Evolutionary conservation across 179 eudicot species (phyloP).

Genomic region (Monotropa hypopitys): DNA sequence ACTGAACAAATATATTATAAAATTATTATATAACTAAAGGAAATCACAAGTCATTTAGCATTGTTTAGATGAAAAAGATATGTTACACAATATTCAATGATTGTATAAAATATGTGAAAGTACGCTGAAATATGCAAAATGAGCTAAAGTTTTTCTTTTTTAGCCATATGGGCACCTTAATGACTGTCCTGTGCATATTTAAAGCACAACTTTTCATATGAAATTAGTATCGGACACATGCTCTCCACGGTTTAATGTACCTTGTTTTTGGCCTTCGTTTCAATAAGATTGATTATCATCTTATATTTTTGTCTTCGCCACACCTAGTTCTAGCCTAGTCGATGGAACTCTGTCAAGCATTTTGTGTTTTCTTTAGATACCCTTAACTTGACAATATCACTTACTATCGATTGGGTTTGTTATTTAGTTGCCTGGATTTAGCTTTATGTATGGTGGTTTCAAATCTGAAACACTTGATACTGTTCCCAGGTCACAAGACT

Average conservation of each 20-base stretch:
- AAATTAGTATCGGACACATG: too few species aligned
- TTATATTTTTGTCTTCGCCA: not conserved
- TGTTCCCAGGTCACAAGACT: constrained; percentile 76
- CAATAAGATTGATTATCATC: not conserved
- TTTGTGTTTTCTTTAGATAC: not conserved
- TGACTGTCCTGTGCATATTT: too few species aligned
- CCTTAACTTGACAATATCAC: not conserved
- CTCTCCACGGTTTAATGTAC: not conserved
- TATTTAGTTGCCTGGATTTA: not conserved
- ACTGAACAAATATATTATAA: too few species aligned
- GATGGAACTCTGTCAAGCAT: not conserved
- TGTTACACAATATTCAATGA: too few species aligned
- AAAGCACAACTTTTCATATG: too few species aligned
- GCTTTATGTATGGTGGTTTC: not conserved
- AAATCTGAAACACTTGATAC: constrained; percentile 5
- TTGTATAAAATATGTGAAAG: too few species aligned
- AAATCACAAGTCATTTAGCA: too few species aligned
- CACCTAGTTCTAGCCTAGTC: not conserved
- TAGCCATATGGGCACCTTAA: too few species aligned
- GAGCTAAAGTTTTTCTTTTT: too few species aligned
- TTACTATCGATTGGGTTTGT: not conserved
- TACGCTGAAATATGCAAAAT: too few species aligned
- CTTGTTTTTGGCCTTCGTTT: not conserved
- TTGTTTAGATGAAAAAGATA: too few species aligned
- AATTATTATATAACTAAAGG: too few species aligned